phyloP scores from a whole-genome alignment of 257 asterid genomes.

The Petunia secreta region DNA sequence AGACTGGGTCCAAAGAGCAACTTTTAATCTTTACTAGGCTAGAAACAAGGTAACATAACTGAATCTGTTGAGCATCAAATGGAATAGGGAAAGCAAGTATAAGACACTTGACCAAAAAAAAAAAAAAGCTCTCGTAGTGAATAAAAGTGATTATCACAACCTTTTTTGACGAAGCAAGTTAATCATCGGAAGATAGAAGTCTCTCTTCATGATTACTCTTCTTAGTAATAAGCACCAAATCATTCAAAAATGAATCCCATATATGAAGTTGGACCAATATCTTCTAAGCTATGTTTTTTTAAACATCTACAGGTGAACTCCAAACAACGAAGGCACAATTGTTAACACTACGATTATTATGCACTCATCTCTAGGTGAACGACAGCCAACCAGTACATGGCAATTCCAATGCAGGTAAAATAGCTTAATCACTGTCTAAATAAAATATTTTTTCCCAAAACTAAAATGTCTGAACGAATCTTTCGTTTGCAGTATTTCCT shows the following conservation, averaged over 20 bases:
- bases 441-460: no score
- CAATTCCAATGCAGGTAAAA: no score
- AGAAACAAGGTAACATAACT: neutral
- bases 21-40: neutral
- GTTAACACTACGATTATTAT: no score
- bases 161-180: conserved; percentile 66
- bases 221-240: conserved; percentile 55
- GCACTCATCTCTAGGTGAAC: no score
- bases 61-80: neutral
- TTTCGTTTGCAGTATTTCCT: no score
- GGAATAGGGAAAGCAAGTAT: neutral
- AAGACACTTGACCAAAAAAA: neutral
- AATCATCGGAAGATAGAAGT: conserved; percentile 40
- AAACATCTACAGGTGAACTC: no score
- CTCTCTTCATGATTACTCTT: conserved; percentile 46
- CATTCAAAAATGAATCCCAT: conserved; percentile 39
- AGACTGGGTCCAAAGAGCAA: conserved; percentile 13
- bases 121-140: neutral
- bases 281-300: conserved; percentile 63
- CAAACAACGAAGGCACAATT: no score
- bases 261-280: conserved; percentile 5
- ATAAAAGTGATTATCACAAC: conserved; percentile 37
- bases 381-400: no score
- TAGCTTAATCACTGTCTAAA: no score
- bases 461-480: no score